phyloP scores from a whole-genome alignment of 306 rosid species.

The Gastrolobium villosum region DNA sequence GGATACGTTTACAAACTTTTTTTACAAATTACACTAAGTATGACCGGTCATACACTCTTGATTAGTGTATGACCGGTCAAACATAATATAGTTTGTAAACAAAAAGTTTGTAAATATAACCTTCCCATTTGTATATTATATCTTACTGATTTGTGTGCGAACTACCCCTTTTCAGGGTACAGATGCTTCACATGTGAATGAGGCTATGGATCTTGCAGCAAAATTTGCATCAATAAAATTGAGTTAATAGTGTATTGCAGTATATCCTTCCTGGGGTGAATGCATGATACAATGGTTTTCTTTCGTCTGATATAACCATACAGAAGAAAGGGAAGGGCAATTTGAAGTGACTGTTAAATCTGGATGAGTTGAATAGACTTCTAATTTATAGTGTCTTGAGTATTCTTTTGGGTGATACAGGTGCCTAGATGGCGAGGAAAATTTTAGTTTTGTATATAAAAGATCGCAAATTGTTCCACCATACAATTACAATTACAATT shows the following conservation, averaged over 20 bases:
- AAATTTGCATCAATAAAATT: conserved; percentile 77
- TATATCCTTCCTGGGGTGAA: conserved; percentile 29
- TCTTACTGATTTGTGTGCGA: conserved; percentile 19
- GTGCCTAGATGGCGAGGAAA: background rate
- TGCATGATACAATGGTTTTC: background rate
- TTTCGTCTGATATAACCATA: background rate
- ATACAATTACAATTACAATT: conserved; percentile 7
- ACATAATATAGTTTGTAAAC: too few species aligned
- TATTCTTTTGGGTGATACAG: conserved; percentile 16
- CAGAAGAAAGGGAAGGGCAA: conserved; percentile 6
- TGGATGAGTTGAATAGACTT: conserved; percentile 13
- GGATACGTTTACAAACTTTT: too few species aligned
- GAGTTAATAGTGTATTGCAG: conserved; percentile 51
- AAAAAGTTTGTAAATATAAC: too few species aligned
- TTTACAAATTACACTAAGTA: too few species aligned
- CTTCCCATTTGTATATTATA: too few species aligned
- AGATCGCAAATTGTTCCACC: conserved; percentile 29
- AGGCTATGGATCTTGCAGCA: conserved; percentile 80
- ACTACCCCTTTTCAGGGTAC: conserved; percentile 75
- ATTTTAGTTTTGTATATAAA: background rate
- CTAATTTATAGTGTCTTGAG: background rate
- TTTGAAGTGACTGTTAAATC: conserved; percentile 28
- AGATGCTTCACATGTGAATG: conserved; percentile 76
- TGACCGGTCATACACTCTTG: too few species aligned
- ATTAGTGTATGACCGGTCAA: too few species aligned